Base-by-base conservation (phyloP, 257 asterid species). In the Linderniella brevidens region DNA sequence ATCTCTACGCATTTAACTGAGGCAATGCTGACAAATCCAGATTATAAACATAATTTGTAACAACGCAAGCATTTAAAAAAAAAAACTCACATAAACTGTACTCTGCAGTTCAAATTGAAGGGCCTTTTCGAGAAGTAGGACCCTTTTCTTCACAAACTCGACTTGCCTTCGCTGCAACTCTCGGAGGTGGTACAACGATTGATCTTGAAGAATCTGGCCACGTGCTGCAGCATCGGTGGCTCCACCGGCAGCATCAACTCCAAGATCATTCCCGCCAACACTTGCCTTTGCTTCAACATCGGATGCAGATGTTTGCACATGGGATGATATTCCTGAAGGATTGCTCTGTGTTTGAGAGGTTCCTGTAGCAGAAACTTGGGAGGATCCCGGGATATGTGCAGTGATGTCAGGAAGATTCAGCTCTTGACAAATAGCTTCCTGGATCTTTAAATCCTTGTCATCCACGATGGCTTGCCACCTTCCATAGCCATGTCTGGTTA, bases 381-480 rank as follows among this genome's bases (percentile, higher is more conserved):
- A 47, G 68, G 67, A 70, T 73, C 77, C 98, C 11, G 74, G 59
- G 45, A 45, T 71, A 11, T 88, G 92, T 35, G 84, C 58, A 49
- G 49, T 70, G 42, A 80, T 58, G 8, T 58, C 35, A 36, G 94
- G 74, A 55, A 90, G 94, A 63, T 73, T 76, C 60, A 78, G 73
- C 77, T 84, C 96, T 68, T 75, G 84, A 67, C 94, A 90, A 53
- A 90, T 85, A 58, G 76, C 63, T 68, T 85, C 96, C 63, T 85
- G 96, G 54, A 90, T 58, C 59, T 64, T 77, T 70, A 88, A 54
- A 54, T 75, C 92, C 79, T 75, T 90, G 70, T 90, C 98, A 56
- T 90, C 98, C 50, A 82, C 78, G 60, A 90, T 75, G 41, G 95
- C 75, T 77, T 90, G 98, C 98, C 98, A 90, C 78, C 92, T 81